Conservation (phyloP, 2,329 filamentous ascomycete genomes). For the Aspergillus texensis region DNA sequence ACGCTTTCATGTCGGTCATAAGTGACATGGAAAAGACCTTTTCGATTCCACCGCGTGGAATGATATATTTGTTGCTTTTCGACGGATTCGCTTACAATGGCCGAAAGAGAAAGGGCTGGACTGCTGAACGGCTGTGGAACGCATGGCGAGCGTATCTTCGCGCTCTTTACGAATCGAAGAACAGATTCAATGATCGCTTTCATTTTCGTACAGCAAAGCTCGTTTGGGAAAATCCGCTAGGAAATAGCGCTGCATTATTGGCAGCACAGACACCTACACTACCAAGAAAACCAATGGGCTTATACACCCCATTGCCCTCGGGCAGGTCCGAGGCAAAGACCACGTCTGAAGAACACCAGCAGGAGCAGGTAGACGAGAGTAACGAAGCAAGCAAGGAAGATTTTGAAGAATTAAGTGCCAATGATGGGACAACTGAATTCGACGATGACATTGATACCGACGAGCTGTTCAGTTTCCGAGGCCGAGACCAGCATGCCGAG, state of each 20-base stretch:
- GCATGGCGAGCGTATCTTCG: constrained; percentile 68
- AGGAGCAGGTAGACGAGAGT: constrained; percentile 7
- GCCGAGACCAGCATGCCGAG: constrained; percentile 9
- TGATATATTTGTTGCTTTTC: constrained; percentile 79
- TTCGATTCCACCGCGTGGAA: constrained; percentile 69
- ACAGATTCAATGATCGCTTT: constrained; percentile 27
- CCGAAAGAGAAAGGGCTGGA: constrained; percentile 71
- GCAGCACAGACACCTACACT: constrained; percentile 8
- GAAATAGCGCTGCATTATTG: constrained; percentile 11
- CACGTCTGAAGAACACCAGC: constrained; percentile 7
- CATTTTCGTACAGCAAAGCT: constrained; percentile 19
- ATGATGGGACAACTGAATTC: constrained; percentile 6
- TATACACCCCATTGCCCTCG: constrained; percentile 32
- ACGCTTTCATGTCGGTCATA: constrained; percentile 70
- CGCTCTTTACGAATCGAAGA: constrained; percentile 40
- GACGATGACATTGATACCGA: constrained; percentile 17
- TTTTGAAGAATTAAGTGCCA: constrained; percentile 2
- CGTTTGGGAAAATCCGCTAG: constrained; percentile 36
- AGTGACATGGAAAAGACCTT: constrained; percentile 75
- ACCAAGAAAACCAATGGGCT: constrained; percentile 16
- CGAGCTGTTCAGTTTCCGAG: constrained; percentile 14
- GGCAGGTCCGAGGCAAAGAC: constrained; percentile 4
- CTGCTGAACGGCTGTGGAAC: constrained; percentile 64
- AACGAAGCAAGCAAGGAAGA: constrained; percentile 13
- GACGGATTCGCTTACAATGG: constrained; percentile 80